Evolutionary conservation across 495 filamentous ascomycete genomes (phyloP).

Genomic region (Xylaria intraflava): DNA sequence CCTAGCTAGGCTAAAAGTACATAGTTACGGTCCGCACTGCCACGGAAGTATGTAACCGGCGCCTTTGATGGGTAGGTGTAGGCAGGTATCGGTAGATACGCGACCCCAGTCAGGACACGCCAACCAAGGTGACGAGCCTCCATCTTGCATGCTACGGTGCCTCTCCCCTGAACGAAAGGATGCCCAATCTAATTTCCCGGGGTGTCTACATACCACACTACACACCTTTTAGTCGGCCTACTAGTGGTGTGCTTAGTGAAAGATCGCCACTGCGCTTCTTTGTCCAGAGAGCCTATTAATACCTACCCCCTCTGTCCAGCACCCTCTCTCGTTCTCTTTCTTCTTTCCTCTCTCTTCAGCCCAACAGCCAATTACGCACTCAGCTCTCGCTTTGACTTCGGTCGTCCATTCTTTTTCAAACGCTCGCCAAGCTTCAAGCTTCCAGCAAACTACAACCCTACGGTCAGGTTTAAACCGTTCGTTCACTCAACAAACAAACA

Average conservation of each 20-base stretch:
- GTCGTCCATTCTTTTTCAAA: conserved; percentile 53
- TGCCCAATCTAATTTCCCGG: conserved; percentile 30
- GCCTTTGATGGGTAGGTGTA: conserved; percentile 3
- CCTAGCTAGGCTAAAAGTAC: too few species aligned
- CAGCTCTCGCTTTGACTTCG: conserved; percentile 49
- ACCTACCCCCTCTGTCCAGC: conserved; percentile 28
- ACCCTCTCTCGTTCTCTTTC: conserved; percentile 22
- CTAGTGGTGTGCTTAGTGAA: conserved; percentile 9
- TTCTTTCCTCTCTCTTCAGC: conserved; percentile 40
- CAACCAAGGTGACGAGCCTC: conserved; percentile 11
- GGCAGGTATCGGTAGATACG: neutral
- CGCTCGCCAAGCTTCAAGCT: conserved; percentile 32
- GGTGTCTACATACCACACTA: neutral
- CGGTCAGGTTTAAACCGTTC: conserved; percentile 12
- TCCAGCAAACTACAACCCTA: neutral
- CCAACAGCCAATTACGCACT: conserved; percentile 46
- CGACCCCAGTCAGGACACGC: neutral
- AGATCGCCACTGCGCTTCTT: conserved; percentile 26
- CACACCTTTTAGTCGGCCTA: too few species aligned
- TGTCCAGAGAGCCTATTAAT: conserved; percentile 35
- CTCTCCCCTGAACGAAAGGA: conserved; percentile 16
- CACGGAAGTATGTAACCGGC: too few species aligned
- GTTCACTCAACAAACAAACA: conserved; percentile 25
- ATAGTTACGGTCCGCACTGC: too few species aligned
- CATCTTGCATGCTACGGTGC: conserved; percentile 7